These are phyloP conservation scores for Volvox carteri DNA, from an alignment of 163 green algal species.

Conservation along the genomic window DNA sequence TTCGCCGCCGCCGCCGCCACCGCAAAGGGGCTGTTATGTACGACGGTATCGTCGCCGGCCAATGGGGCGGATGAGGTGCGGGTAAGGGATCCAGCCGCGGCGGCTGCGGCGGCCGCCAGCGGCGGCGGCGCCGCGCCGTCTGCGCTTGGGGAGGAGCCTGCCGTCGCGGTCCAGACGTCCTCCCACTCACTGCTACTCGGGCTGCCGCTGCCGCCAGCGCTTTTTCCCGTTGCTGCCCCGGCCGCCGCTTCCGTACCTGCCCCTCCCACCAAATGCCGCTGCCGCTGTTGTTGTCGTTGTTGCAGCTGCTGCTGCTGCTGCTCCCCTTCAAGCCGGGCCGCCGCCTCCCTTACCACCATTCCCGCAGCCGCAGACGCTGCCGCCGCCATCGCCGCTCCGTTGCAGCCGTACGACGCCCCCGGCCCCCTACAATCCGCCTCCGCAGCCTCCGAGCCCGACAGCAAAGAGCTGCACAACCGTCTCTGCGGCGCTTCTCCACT, in stretches of 20 bases:
- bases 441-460: background rate
- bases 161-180: conserved; percentile 33
- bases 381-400: background rate
- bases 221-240: background rate
- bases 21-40: background rate
- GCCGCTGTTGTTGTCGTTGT: no score
- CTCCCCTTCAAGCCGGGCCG: background rate
- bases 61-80: background rate
- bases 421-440: no score
- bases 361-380: background rate
- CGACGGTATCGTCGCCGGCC: background rate
- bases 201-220: background rate
- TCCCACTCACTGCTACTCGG: conserved; percentile 41
- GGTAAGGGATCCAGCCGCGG: background rate
- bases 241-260: no score
- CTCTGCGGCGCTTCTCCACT: conserved; percentile 6
- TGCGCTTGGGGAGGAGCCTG: background rate
- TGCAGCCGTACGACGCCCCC: background rate
- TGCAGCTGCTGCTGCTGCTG: background rate
- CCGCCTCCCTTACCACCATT: background rate
- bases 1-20: background rate
- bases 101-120: background rate
- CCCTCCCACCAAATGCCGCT: no score
- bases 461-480: background rate
- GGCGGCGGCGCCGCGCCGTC: background rate